Evolutionary conservation across 2,329 filamentous ascomycete species (phyloP), one percentile per base, ranked within the genome.

Genomic region (Calonectria pseudoturangicola): DNA sequence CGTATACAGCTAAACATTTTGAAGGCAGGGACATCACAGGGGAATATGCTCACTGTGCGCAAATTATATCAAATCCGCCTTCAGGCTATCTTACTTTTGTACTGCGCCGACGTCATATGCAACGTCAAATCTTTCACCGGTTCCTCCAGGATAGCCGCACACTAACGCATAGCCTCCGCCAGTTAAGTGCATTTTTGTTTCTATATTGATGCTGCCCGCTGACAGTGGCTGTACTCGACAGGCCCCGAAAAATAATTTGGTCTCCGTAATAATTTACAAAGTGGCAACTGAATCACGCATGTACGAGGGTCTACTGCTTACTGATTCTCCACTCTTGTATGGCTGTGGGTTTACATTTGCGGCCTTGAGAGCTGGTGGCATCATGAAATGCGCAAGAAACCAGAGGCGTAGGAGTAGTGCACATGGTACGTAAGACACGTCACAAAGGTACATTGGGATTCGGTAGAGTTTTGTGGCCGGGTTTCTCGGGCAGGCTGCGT

Each of bases 151-250:
- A 25, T 21, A 41, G 13, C 18, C 33, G 13, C 54, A 41, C n/a
- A 21, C 21, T 12, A 27, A 39, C 21, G 2, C 51, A 13, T 58
- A 21, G n/a, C 33, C 30, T 21, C 30, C n/a, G 15, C 51, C 25
- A 21, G 12, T n/a, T n/a, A 25, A 58, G 12, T 39, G 12, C 54
- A 10, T 33, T 56, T 28, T 58, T 41, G 36, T 60, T 60, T 9
- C 54, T 60, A 60, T 60, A 60, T 60, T 41, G 13, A 39, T 41
- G 39, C 25, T 41, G n/a, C 54, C 54, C 54, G 54, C 54, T 60
- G 54, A 60, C 54, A 27, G 54, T 60, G 54, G 54, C 54, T 60
- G 54, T 60, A 60, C 25, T 36, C 21, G 36, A 41, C 7, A 25
- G 39, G 21, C 33, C 54, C 13, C 54, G 15, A 25, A n/a, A 25